These are phyloP conservation scores for Boletus rubropictus DNA, from an alignment of 768 basidiomycete species.

Conservation along the genomic window DNA sequence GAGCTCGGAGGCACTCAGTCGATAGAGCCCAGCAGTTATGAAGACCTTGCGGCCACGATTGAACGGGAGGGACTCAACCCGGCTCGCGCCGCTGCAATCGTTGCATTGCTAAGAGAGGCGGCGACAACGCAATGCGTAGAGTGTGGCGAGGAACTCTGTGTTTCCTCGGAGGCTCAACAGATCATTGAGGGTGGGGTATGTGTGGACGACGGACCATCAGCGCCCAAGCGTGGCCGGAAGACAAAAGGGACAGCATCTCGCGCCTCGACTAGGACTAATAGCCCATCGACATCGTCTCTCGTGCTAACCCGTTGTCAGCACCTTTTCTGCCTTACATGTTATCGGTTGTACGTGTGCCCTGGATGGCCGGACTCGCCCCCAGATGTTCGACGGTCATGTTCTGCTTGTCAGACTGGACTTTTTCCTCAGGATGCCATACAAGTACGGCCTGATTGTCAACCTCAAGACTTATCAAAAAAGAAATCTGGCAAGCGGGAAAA, in stretches of 20 bases:
- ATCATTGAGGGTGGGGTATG: constrained; percentile 37
- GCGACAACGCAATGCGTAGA: constrained; percentile 86
- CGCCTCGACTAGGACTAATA: constrained; percentile 67
- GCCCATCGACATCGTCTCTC: constrained; percentile 57
- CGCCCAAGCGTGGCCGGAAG: constrained; percentile 49
- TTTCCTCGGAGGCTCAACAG: constrained; percentile 39
- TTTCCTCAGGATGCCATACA: constrained; percentile 74
- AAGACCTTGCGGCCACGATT: constrained; percentile 74
- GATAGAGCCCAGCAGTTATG: constrained; percentile 55
- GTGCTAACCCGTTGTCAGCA: constrained; percentile 92
- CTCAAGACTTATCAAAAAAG: constrained; percentile 50
- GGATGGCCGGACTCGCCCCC: constrained; percentile 70
- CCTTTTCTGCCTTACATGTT: constrained; percentile 85
- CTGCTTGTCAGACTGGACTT: constrained; percentile 70
- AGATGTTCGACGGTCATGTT: constrained; percentile 60
- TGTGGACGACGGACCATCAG: constrained; percentile 47
- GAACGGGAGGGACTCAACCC: constrained; percentile 71
- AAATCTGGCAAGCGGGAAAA: constrained; percentile 63
- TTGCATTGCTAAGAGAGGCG: constrained; percentile 79
- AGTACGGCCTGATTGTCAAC: constrained; percentile 55
- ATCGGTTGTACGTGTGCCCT: constrained; percentile 69
- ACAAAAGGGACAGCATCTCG: constrained; percentile 55
- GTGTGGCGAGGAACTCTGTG: constrained; percentile 73
- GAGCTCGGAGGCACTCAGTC: constrained; percentile 40
- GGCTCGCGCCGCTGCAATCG: constrained; percentile 72